A percentile compares a stretch with the other conserved stretches of the same genome.
phyloP scores from a whole-genome alignment of 1,284 basidiomycete genomes.

The Porodaedalea pini region DNA sequence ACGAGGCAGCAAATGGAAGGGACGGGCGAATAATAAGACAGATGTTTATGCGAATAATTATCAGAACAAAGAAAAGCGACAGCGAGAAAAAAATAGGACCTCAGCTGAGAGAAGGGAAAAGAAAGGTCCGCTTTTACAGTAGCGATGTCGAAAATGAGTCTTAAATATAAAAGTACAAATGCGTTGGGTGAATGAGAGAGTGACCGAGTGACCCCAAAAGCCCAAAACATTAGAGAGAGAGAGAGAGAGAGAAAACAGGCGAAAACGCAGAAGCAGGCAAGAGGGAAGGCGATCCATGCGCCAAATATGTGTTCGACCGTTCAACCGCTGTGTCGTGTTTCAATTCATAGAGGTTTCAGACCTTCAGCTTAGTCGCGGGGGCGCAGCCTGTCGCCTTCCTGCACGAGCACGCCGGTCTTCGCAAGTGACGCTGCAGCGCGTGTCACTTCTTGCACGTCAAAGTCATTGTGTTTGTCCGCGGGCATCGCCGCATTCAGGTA shows the following conservation, averaged over 20 bases:
- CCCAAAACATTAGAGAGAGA: conserved; percentile 6
- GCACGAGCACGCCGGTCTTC: conserved; percentile 10
- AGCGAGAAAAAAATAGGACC: background rate
- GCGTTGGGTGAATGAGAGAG: conserved; percentile 2
- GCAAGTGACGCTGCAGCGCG: conserved; percentile 13
- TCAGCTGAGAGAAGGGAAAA: background rate
- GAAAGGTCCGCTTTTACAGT: background rate
- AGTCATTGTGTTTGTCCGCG: conserved; percentile 72
- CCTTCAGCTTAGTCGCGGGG: background rate
- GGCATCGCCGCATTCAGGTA: conserved; percentile 74
- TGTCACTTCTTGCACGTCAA: conserved; percentile 64
- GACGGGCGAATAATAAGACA: too few relatives aligned
- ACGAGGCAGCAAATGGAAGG: too few relatives aligned
- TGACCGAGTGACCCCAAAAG: conserved; percentile 3
- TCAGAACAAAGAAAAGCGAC: too few relatives aligned
- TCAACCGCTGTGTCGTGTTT: background rate
- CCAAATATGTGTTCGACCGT: background rate
- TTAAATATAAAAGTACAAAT: conserved; percentile 11
- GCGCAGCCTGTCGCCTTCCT: conserved; percentile 11
- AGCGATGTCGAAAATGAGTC: background rate
- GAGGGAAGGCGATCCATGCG: background rate
- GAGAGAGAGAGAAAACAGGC: background rate
- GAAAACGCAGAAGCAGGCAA: background rate
- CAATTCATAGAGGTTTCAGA: background rate
- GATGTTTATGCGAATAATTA: too few relatives aligned